phyloP scores from a whole-genome alignment of 257 asterid species.

The Nyctanthes arbortristis region DNA sequence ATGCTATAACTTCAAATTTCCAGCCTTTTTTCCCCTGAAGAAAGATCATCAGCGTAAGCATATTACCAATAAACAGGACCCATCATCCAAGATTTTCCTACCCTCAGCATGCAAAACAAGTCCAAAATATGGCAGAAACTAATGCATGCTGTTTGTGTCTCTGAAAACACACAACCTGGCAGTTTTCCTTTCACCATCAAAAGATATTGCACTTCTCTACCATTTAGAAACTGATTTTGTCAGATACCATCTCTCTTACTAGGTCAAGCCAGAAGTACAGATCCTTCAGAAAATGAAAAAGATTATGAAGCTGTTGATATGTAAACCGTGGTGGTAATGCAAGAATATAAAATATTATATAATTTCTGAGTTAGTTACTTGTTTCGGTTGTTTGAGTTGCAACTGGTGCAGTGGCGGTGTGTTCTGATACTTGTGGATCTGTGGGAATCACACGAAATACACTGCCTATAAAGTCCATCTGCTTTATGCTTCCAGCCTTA shows the following conservation, averaged over 20 bases:
- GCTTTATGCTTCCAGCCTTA: slow-evolving; percentile 63
- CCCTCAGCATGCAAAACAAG: background rate
- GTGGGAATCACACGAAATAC: slow-evolving; percentile 71
- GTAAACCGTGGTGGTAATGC: background rate
- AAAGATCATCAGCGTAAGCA: background rate
- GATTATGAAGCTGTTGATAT: background rate
- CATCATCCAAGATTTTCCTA: background rate
- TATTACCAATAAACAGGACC: background rate
- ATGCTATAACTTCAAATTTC: background rate
- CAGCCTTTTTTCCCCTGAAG: background rate
- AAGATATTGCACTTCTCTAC: background rate
- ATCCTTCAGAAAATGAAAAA: background rate
- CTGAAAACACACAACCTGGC: background rate
- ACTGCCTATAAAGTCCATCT: slow-evolving; percentile 51
- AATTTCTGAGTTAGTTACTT: slow-evolving; percentile 33
- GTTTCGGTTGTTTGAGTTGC: slow-evolving; percentile 38
- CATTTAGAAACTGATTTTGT: background rate
- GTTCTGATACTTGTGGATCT: slow-evolving; percentile 52
- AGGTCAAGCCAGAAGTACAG: background rate
- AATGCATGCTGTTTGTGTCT: background rate
- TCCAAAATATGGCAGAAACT: background rate
- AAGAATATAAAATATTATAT: background rate
- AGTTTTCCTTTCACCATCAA: background rate
- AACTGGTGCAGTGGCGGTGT: slow-evolving; percentile 32
- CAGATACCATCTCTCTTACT: background rate